Evolutionary conservation across 495 filamentous ascomycete species (phyloP), one percentile per base, ranked within the genome.

Genomic region (Polyplosphaeria fusca): DNA sequence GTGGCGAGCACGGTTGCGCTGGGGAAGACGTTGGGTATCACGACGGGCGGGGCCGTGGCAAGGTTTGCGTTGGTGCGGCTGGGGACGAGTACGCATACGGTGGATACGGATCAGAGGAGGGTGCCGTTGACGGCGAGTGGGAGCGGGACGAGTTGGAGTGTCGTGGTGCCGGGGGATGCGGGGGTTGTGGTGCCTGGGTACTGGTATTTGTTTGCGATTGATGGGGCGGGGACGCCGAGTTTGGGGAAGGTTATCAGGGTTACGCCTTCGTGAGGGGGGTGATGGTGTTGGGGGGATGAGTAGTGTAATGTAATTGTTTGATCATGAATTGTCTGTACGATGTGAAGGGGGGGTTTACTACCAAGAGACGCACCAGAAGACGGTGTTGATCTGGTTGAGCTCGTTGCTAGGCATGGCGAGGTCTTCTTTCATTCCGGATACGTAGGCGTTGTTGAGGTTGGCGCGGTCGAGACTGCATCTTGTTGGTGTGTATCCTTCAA

Each of bases 81-180:
- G 20, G 73, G 79, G 20, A 72, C 71, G 1, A 67, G 68, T 5
- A 82, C 82, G 12, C 82, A 85, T 52, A 77, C 79, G 1, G 74
- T 85, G 40, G 77, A 85, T 59, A 83, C 79, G 0, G 81, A 82
- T 56, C 81, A 84, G 65, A 68, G 81, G 9, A 75, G 80, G 2
- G 70, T 84, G 39, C 68, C 72, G 1, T 68, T 82, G 1, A 60
- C 55, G 5, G 47, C 60, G 19, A 62, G 25, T 3, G 45, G 23
- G 13, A 60, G 38, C 12, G 64, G 54, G 2, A 48, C 23, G 22
- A 55, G 24, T 20, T 71, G 71, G 48, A 71, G 60, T 0, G 46
- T 76, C 23, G 56, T 46, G 1, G 53, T 81, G 5, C 78, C 79
- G 0, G 50, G 52, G 26, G 80, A 83, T 49, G 42, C 77, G 1